phyloP scores from a whole-genome alignment of 352 stramenopile genomes.

The Blastocystis sp. region DNA sequence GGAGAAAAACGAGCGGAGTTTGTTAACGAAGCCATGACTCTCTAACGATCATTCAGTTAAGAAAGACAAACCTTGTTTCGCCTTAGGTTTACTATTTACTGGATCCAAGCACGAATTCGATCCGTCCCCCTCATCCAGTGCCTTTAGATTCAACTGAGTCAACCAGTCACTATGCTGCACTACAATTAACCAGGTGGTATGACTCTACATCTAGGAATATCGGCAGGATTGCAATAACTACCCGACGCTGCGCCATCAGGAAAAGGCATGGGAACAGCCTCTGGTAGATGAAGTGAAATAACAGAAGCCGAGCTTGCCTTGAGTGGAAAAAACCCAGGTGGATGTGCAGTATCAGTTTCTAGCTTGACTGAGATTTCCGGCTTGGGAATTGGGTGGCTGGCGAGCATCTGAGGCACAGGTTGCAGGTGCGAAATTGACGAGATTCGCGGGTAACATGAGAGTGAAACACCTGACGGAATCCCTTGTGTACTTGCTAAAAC shows the following conservation, averaged over 20 bases:
- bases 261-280: neutral
- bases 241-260: neutral
- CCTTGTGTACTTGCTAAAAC: too few relatives aligned
- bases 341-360: neutral
- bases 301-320: neutral
- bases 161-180: slow-evolving; percentile 59
- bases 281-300: neutral
- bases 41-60: neutral
- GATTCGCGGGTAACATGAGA: too few relatives aligned
- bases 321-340: neutral
- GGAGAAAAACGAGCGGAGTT: neutral
- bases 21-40: neutral
- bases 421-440: too few relatives aligned
- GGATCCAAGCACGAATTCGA: too few relatives aligned
- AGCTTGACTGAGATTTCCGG: neutral
- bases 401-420: too few relatives aligned
- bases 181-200: neutral
- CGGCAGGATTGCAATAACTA: neutral
- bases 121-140: neutral
- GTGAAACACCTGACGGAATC: too few relatives aligned
- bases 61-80: neutral
- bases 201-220: neutral
- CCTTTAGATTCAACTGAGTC: slow-evolving; percentile 42
- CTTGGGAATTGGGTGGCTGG: neutral
- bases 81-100: neutral